Evolutionary conservation across 495 filamentous ascomycete genomes (phyloP), one percentile per base, ranked within the genome.

Genomic region (Penicillium nucicola): DNA sequence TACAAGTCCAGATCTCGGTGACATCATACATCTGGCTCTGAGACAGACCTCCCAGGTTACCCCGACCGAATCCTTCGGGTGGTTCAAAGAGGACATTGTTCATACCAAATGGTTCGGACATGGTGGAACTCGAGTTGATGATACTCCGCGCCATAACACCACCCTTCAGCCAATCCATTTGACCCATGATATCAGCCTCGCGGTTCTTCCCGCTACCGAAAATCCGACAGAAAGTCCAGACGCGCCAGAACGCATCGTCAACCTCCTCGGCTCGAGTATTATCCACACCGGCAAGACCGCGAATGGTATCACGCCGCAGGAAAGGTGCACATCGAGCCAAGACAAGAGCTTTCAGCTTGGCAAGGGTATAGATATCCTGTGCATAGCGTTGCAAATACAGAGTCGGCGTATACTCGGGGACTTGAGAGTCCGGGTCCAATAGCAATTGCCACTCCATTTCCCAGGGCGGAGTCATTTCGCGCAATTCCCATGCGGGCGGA

Each of bases 181-280:
- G 84, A 9, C 76, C 82, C n/a, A 74, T 64, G 39, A 84, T 69
- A 53, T 86, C 83, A 23, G 79, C 79, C 56, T 85, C 83, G 14
- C 84, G 72, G 25, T 72, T 70, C 42, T 82, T 83, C 1, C 74
- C 74, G 34, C 71, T 74, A 3, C 84, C 84, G 45, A 87, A 87
- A 34, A 86, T 77, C 13, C 77, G 79, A 60, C 84, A 86, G 66
- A 87, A 87, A 3, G 79, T 84, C 84, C 84, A 87, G 15, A 87
- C 75, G 0, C 84, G 76, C 82, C 83, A 86, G 45, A 86, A 78
- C 1, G 84, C 84, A 60, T 83, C 76, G 55, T 86, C 79, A n/a
- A 86, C 73, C 45, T 79, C 76, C 38, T 73, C 69, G 0, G 79
- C 73, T 10, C 77, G 72, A 7, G 59, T 48, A 31, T 71, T 68